These are phyloP conservation scores for Bertia moriformis DNA, from an alignment of 2,329 filamentous ascomycete species.

Conservation along the genomic window DNA sequence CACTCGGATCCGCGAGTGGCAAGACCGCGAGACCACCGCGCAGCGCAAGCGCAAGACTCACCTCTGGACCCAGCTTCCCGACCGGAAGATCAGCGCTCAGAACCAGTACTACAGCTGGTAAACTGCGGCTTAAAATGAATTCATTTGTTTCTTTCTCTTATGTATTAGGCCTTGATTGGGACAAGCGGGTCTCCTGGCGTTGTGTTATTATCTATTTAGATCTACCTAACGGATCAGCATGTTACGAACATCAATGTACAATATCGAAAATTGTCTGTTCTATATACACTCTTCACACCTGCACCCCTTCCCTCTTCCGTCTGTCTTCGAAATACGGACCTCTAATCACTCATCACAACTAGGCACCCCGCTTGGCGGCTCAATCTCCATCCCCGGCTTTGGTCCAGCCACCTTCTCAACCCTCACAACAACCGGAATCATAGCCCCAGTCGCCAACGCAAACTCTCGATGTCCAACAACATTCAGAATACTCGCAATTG, in stretches of 20 bases:
- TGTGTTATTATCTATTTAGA: too few relatives aligned
- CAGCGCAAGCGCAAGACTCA: conserved; percentile 43
- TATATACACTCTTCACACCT: too few relatives aligned
- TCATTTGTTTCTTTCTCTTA: too few relatives aligned
- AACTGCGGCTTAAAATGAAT: too few relatives aligned
- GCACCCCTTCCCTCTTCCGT: too few relatives aligned
- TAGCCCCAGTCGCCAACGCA: conserved; percentile 27
- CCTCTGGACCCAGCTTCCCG: conserved; percentile 77
- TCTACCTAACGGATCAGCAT: too few relatives aligned
- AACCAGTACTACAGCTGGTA: conserved; percentile 89
- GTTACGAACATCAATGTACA: too few relatives aligned
- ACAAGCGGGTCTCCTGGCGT: too few relatives aligned
- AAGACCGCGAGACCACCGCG: conserved; percentile 62
- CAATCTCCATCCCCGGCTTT: neutral
- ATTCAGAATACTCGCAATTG: conserved; percentile 36
- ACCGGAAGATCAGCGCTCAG: conserved; percentile 71
- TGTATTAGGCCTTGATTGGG: too few relatives aligned
- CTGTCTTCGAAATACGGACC: too few relatives aligned
- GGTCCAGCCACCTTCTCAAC: conserved; percentile 13
- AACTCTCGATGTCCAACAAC: conserved; percentile 25
- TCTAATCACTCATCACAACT: neutral
- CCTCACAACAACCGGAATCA: conserved; percentile 33
- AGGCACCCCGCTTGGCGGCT: neutral
- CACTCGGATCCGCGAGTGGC: conserved; percentile 66
- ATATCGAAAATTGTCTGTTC: too few relatives aligned